A percentile compares a stretch with the other conserved stretches of the same genome.
These are phyloP conservation scores for Exophiala xenobiotica DNA, from an alignment of 2,329 filamentous ascomycete species.

Conservation along the genomic window DNA sequence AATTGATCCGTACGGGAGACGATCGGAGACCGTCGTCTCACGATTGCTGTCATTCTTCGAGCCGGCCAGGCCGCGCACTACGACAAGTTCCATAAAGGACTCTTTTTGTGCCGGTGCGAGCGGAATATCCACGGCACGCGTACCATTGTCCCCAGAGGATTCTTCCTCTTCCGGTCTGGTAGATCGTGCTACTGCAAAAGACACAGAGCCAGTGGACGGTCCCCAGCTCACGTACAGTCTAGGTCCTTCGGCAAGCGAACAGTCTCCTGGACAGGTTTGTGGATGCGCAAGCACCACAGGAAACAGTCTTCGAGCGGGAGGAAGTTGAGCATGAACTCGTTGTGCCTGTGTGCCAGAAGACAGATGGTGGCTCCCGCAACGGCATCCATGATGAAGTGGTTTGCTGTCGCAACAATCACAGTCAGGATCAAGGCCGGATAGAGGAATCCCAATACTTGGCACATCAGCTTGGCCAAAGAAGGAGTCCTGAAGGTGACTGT, in stretches of 20 bases:
- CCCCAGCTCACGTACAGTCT: no score
- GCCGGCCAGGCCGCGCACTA: no score
- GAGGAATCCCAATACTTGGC: constrained; percentile 54
- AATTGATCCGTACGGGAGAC: no score
- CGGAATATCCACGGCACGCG: no score
- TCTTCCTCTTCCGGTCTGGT: no score
- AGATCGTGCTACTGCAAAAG: no score
- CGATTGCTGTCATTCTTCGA: no score
- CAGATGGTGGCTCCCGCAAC: constrained; percentile 67
- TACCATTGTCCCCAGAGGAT: no score
- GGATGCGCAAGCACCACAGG: constrained; percentile 60
- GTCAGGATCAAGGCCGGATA: constrained; percentile 65
- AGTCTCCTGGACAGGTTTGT: constrained; percentile 53
- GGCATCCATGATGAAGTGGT: constrained; percentile 69
- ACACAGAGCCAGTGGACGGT: no score
- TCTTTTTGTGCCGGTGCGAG: no score
- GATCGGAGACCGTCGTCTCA: no score
- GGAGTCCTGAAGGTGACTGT: constrained; percentile 38
- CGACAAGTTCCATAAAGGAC: no score
- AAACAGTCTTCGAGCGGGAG: constrained; percentile 67
- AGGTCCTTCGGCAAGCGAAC: neutral
- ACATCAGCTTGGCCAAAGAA: constrained; percentile 53
- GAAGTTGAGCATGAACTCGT: constrained; percentile 59
- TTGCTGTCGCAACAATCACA: constrained; percentile 68
- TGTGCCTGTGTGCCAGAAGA: constrained; percentile 60